Evolutionary conservation across 192 early-diverging fungal genomes (phyloP).

Genomic region (Spizellomyces sp.): DNA sequence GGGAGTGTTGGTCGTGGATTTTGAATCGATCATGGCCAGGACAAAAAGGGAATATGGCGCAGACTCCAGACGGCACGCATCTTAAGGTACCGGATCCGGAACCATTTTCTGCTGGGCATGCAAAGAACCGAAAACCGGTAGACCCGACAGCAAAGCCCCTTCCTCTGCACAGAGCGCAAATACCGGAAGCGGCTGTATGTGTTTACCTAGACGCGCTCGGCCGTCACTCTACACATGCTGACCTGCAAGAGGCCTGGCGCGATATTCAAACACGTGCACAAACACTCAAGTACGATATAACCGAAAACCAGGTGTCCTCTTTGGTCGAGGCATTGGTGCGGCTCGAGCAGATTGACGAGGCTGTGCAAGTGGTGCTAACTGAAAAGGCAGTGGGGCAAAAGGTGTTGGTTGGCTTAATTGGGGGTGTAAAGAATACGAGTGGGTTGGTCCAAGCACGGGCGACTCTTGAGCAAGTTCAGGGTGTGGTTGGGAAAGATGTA

Average conservation of each 20-base stretch:
- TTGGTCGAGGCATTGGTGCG: conserved; percentile 12
- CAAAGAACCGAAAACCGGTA: too few species aligned
- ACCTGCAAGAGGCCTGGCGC: conserved; percentile 6
- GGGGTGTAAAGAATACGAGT: not conserved
- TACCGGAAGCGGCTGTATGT: not conserved
- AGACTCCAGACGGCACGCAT: too few species aligned
- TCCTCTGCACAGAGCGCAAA: not conserved
- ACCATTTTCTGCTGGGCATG: too few species aligned
- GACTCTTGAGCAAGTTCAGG: too few species aligned
- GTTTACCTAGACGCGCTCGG: conserved; percentile 11
- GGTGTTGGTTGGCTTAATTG: not conserved
- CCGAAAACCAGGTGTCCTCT: conserved; percentile 1
- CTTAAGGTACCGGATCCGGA: too few species aligned
- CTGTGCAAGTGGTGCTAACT: not conserved
- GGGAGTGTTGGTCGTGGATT: too few species aligned
- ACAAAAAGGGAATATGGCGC: too few species aligned
- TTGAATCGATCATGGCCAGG: too few species aligned
- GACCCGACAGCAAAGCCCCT: not conserved
- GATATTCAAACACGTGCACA: not conserved
- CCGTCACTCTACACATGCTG: not conserved
- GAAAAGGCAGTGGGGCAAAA: not conserved
- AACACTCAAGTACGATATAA: not conserved
- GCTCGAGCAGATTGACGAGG: not conserved
- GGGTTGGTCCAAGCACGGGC: not conserved
- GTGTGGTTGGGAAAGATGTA: too few species aligned